phyloP scores from a whole-genome alignment of 192 early-diverging fungal genomes.

The Powellomyces hirtus region DNA sequence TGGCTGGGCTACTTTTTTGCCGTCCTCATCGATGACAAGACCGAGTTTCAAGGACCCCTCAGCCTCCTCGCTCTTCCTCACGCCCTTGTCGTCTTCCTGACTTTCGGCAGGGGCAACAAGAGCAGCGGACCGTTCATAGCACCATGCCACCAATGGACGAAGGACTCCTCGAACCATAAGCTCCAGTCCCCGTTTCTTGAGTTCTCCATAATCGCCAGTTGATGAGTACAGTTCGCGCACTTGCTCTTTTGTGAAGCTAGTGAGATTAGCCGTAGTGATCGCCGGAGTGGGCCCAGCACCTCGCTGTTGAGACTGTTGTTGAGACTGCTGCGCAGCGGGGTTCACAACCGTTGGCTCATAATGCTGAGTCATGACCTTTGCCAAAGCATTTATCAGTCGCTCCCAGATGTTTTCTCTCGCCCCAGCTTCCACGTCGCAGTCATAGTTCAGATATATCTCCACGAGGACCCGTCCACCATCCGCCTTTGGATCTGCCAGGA shows the following conservation, averaged over 20 bases:
- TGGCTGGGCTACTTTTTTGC: not conserved
- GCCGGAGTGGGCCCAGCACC: conserved; percentile 37
- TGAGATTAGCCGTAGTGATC: conserved; percentile 51
- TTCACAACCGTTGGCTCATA: conserved; percentile 13
- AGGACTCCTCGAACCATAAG: conserved; percentile 53
- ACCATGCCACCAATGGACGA: conserved; percentile 47
- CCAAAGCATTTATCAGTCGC: conserved; percentile 71
- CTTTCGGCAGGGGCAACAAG: not conserved
- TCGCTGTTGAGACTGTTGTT: conserved; percentile 1
- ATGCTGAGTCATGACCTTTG: conserved; percentile 56
- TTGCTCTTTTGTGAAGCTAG: conserved; percentile 53
- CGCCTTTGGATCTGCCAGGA: conserved; percentile 63
- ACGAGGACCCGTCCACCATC: conserved; percentile 70
- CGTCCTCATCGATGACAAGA: conserved; percentile 42
- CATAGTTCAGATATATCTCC: conserved; percentile 93
- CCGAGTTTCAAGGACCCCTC: conserved; percentile 23
- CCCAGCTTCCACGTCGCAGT: conserved; percentile 77
- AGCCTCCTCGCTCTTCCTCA: conserved; percentile 27
- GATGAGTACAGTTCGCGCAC: conserved; percentile 52
- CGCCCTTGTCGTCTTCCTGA: conserved; percentile 16
- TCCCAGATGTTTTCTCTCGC: conserved; percentile 86
- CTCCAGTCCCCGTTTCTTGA: conserved; percentile 53
- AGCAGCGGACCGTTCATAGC: conserved; percentile 15
- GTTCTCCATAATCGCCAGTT: conserved; percentile 49
- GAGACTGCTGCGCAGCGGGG: not conserved